A percentile compares a stretch with the other conserved stretches of the same genome.
phyloP scores from a whole-genome alignment of 2,329 filamentous ascomycete species.

The Chrysoporthe austroafricana region DNA sequence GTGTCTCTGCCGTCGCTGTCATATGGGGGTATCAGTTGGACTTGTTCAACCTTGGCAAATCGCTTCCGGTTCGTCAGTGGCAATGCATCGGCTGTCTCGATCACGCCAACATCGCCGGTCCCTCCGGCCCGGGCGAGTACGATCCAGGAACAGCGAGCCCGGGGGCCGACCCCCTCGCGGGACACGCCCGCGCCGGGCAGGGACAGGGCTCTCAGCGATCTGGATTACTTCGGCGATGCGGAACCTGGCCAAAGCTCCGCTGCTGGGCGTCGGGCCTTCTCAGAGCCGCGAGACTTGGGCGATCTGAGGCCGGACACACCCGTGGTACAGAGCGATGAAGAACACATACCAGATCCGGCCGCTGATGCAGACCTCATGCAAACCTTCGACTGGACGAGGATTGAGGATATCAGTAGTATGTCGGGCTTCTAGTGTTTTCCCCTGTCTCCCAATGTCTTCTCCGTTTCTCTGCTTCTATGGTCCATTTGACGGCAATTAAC shows the following conservation, averaged over 20 bases:
- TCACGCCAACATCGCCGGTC: constrained; percentile 46
- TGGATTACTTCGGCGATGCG: constrained; percentile 50
- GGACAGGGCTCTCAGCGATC: constrained; percentile 35
- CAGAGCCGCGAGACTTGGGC: constrained; percentile 33
- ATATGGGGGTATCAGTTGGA: constrained; percentile 72
- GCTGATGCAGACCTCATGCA: constrained; percentile 34
- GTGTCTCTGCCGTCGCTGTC: constrained; percentile 57
- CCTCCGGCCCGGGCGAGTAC: constrained; percentile 43
- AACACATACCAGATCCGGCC: not conserved
- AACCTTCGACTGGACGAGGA: constrained; percentile 79
- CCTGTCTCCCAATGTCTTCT: not conserved
- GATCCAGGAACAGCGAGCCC: constrained; percentile 40
- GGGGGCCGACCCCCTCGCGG: constrained; percentile 41
- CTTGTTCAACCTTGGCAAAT: constrained; percentile 68
- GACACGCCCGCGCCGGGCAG: constrained; percentile 38
- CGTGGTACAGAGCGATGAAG: constrained; percentile 20
- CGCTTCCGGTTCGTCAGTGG: constrained; percentile 72
- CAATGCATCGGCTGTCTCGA: constrained; percentile 43
- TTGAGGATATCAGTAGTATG: constrained; percentile 43
- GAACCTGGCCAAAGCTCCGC: constrained; percentile 14
- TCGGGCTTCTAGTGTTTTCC: not conserved
- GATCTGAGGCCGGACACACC: constrained; percentile 32
- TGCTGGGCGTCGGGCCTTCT: constrained; percentile 30
- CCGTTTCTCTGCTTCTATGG: not conserved
- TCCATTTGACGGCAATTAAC: not conserved